A percentile compares a stretch with the other conserved stretches of the same genome.
These are phyloP conservation scores for Pseudocercospora macadamiae DNA, from an alignment of 2,329 filamentous ascomycete species.

Conservation along the genomic window DNA sequence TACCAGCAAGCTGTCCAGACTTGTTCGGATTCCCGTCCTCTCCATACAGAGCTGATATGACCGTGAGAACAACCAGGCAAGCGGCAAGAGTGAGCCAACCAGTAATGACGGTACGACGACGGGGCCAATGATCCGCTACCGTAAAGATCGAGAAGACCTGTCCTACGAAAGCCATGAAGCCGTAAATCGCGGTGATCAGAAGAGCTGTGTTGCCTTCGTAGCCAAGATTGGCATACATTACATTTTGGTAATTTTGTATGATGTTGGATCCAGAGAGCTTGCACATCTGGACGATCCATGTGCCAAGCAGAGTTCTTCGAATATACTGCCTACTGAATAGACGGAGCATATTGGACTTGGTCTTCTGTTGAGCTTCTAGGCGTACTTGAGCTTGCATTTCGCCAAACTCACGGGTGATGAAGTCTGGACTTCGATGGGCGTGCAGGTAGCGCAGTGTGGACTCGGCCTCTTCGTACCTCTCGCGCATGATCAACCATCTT, in stretches of 20 bases:
- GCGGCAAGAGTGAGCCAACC: slow-evolving; percentile 34
- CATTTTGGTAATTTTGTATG: slow-evolving; percentile 45
- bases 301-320: slow-evolving; percentile 38
- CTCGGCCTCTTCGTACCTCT: slow-evolving; percentile 31
- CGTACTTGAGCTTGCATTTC: slow-evolving; percentile 38
- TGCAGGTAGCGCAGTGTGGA: slow-evolving; percentile 35
- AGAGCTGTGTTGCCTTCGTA: slow-evolving; percentile 38
- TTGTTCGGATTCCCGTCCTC: slow-evolving; percentile 24
- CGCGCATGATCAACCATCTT: slow-evolving; percentile 31
- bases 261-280: slow-evolving; percentile 42
- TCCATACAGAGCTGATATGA: slow-evolving; percentile 35
- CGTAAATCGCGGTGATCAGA: slow-evolving; percentile 42
- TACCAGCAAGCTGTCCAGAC: slow-evolving; percentile 37
- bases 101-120: slow-evolving; percentile 38
- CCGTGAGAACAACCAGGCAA: slow-evolving; percentile 28
- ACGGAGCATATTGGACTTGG: slow-evolving; percentile 7
- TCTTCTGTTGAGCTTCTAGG: slow-evolving; percentile 29
- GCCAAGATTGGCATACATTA: slow-evolving; percentile 42
- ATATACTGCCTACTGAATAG: slow-evolving; percentile 36
- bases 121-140: slow-evolving; percentile 41
- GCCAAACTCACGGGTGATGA: slow-evolving; percentile 32
- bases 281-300: slow-evolving; percentile 41
- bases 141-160: slow-evolving; percentile 39
- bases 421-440: slow-evolving; percentile 26
- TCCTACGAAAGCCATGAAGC: slow-evolving; percentile 44